A percentile compares a stretch with the other conserved stretches of the same genome.
These are phyloP conservation scores for Brassica incana DNA, from an alignment of 345 rosid species.

Conservation along the genomic window DNA sequence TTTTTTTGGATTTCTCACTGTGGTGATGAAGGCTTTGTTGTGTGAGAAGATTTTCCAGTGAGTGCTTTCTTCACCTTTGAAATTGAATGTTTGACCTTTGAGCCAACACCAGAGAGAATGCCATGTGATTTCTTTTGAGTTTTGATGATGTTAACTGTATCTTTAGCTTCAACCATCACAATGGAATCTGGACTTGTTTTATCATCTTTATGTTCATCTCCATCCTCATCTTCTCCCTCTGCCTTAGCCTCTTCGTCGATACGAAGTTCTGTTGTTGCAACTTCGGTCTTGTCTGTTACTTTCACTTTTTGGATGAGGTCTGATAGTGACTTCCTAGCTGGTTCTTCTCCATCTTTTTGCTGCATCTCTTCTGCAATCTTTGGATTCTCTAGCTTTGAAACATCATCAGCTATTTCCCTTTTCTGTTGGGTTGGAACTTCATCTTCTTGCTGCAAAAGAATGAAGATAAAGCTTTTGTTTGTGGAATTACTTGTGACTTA, in stretches of 20 bases:
- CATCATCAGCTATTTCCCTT: slow-evolving; percentile 40
- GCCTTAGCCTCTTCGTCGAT: slow-evolving; percentile 44
- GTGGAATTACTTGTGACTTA: slow-evolving; percentile 24
- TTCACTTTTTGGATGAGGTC: slow-evolving; percentile 45
- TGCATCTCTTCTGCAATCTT: slow-evolving; percentile 32
- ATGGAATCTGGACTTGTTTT: slow-evolving; percentile 61
- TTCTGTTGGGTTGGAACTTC: slow-evolving; percentile 26
- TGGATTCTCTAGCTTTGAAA: slow-evolving; percentile 7
- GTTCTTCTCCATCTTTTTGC: slow-evolving; percentile 36
- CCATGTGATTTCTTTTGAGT: slow-evolving; percentile 69
- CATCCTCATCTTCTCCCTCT: slow-evolving; percentile 50
- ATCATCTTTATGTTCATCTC: slow-evolving; percentile 46
- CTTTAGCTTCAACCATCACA: slow-evolving; percentile 68
- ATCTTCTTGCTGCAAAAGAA: neutral
- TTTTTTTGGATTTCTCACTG: slow-evolving; percentile 28
- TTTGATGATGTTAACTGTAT: slow-evolving; percentile 50
- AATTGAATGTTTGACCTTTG: slow-evolving; percentile 86
- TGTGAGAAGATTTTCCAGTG: slow-evolving; percentile 72
- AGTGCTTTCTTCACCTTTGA: slow-evolving; percentile 92
- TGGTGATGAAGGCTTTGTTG: slow-evolving; percentile 53
- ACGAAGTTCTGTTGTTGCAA: slow-evolving; percentile 7
- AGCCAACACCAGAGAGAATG: slow-evolving; percentile 79
- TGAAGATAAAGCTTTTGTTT: neutral
- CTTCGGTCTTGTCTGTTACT: slow-evolving; percentile 35
- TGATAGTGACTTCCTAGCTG: slow-evolving; percentile 44